Conservation (phyloP, 1,284 basidiomycete species). For the Schizophyllum amplum region DNA sequence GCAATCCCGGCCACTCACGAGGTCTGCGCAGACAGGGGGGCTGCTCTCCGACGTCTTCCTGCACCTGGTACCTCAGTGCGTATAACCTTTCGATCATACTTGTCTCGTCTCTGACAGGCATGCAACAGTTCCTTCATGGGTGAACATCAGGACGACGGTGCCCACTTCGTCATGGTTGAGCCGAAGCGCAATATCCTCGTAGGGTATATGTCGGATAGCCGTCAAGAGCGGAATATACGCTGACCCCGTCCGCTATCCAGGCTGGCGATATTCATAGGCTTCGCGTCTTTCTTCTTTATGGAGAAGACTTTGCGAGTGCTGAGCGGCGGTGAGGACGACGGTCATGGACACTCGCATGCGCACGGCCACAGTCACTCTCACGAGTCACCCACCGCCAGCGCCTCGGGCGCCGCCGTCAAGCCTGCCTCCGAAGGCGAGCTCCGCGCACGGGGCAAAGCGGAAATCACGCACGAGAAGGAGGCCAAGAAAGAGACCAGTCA, state of each 20-base stretch:
- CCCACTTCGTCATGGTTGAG: conserved; percentile 74
- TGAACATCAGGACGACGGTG: conserved; percentile 63
- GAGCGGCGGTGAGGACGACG: conserved; percentile 47
- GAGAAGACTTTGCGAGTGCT: conserved; percentile 84
- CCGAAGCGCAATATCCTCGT: conserved; percentile 85
- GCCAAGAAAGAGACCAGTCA: conserved; percentile 18
- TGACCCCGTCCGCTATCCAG: conserved; percentile 19
- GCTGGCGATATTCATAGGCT: conserved; percentile 75
- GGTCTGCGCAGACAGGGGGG: conserved; percentile 63
- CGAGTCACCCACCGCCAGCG: conserved; percentile 16
- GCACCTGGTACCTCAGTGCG: conserved; percentile 72
- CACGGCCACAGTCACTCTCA: conserved; percentile 22
- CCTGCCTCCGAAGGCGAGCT: conserved; percentile 27
- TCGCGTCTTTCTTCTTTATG: conserved; percentile 84
- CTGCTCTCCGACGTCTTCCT: conserved; percentile 86
- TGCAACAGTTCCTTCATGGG: conserved; percentile 67
- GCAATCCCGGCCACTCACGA: conserved; percentile 5
- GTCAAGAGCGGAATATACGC: neutral
- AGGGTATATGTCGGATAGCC: conserved; percentile 40
- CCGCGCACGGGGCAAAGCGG: conserved; percentile 22
- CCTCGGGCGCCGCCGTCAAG: conserved; percentile 26
- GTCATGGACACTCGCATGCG: conserved; percentile 53
- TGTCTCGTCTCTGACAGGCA: neutral
- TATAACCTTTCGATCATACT: neutral
- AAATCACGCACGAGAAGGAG: conserved; percentile 11